These are phyloP conservation scores for Schwanniomyces occidentalis DNA, from an alignment of 805 yeast genomes.

Conservation along the genomic window DNA sequence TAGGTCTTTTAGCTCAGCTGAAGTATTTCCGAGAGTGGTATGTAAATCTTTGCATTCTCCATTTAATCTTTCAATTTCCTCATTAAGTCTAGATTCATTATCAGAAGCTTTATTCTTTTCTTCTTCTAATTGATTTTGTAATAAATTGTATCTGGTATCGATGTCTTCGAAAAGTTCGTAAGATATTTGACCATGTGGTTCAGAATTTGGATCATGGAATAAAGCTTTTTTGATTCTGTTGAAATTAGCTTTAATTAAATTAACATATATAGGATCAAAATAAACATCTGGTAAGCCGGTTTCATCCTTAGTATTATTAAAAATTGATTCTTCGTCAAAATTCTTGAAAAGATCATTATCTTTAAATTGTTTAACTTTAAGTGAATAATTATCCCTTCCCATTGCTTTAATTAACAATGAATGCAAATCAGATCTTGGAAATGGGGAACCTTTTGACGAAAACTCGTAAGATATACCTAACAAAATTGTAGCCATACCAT, in stretches of 20 bases:
- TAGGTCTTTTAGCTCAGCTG: conserved; percentile 18
- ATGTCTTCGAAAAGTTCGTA: conserved; percentile 57
- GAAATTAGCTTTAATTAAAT: conserved; percentile 67
- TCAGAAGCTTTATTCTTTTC: conserved; percentile 18
- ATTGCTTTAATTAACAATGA: conserved; percentile 65
- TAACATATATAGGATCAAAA: conserved; percentile 64
- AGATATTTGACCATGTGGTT: conserved; percentile 67
- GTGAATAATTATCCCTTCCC: conserved; percentile 77
- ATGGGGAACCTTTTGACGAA: conserved; percentile 59
- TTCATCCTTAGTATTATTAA: conserved; percentile 61
- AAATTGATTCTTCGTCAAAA: conserved; percentile 51
- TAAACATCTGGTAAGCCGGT: conserved; percentile 87
- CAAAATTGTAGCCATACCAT: conserved; percentile 70
- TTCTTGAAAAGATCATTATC: conserved; percentile 56
- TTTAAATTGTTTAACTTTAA: conserved; percentile 71
- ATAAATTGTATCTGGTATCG: conserved; percentile 33
- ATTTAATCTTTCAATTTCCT: conserved; percentile 17
- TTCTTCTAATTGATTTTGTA: conserved; percentile 22
- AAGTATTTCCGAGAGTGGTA: conserved; percentile 10
- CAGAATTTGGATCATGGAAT: conserved; percentile 69
- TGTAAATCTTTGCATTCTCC: conserved; percentile 14
- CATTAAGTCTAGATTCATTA: conserved; percentile 19
- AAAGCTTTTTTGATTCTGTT: conserved; percentile 67
- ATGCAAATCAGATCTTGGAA: conserved; percentile 60
- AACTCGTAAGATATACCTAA: conserved; percentile 84